phyloP scores from a whole-genome alignment of 805 yeast species.

The Vanderwaltozyma tropicalis region DNA sequence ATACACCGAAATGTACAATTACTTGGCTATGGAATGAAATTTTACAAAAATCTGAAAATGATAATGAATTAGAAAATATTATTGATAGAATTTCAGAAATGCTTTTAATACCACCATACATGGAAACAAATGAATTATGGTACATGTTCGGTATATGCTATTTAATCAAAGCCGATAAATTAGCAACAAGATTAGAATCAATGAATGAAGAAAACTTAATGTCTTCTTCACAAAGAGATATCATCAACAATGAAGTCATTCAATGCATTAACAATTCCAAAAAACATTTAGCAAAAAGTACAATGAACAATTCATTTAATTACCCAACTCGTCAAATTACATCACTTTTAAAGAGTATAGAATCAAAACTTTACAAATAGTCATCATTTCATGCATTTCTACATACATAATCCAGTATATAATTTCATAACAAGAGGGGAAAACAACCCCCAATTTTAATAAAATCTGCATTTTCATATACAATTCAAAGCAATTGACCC shows the following conservation, averaged over 20 bases:
- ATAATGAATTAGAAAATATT: constrained; percentile 6
- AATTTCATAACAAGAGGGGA: not conserved
- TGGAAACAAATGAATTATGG: constrained; percentile 27
- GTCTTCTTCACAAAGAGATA: not conserved
- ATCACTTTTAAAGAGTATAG: not conserved
- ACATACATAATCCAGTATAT: not conserved
- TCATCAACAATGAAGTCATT: not conserved
- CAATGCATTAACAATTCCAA: constrained; percentile 1
- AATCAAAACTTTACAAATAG: not conserved
- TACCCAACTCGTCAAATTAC: not conserved
- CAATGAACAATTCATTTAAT: not conserved
- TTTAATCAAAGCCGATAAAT: constrained; percentile 18
- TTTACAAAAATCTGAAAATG: constrained; percentile 1
- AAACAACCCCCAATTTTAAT: no score
- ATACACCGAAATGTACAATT: constrained; percentile 20
- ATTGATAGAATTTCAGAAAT: constrained; percentile 22
- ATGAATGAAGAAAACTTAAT: not conserved
- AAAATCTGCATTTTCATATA: no score
- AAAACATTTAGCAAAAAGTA: constrained; percentile 1
- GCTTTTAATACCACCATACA: constrained; percentile 25
- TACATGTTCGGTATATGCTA: constrained; percentile 22
- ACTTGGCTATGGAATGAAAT: constrained; percentile 21
- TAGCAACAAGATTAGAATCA: constrained; percentile 1
- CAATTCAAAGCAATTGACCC: no score
- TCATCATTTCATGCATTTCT: not conserved